Conservation (phyloP, 768 basidiomycete genomes). For the Pulveroboletus sp. region DNA sequence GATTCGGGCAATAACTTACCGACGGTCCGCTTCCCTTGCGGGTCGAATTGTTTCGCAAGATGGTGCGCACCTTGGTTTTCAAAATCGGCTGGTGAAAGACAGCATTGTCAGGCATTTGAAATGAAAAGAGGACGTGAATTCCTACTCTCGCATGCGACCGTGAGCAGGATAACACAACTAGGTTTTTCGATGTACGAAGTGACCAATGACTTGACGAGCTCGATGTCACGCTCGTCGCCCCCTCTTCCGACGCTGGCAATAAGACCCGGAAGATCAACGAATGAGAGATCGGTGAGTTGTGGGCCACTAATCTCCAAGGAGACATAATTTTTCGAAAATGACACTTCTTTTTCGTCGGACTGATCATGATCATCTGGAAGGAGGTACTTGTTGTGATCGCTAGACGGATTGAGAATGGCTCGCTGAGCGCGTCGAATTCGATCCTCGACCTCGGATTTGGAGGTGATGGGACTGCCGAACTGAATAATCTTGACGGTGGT, state of each 20-base stretch:
- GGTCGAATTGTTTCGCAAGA: conserved; percentile 60
- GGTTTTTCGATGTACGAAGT: conserved; percentile 58
- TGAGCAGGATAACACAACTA: conserved; percentile 68
- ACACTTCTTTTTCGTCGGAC: conserved; percentile 16
- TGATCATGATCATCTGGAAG: conserved; percentile 1
- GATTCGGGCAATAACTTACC: conserved; percentile 50
- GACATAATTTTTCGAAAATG: conserved; percentile 57
- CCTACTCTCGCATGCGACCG: conserved; percentile 47
- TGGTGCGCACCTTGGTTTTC: conserved; percentile 75
- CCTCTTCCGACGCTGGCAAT: conserved; percentile 53
- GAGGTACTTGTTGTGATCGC: conserved; percentile 14
- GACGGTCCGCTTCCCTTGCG: conserved; percentile 64
- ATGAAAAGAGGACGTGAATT: background rate
- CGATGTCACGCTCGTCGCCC: conserved; percentile 55
- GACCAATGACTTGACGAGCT: conserved; percentile 58
- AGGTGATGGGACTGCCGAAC: conserved; percentile 49
- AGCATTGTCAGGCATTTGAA: conserved; percentile 33
- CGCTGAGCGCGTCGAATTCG: conserved; percentile 63
- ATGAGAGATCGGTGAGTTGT: conserved; percentile 61
- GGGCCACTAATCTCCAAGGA: conserved; percentile 58
- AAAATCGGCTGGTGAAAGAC: conserved; percentile 79
- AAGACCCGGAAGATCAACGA: conserved; percentile 63
- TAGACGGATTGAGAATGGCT: conserved; percentile 61
- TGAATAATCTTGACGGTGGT: conserved; percentile 36
- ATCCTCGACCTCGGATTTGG: conserved; percentile 58